Evolutionary conservation across 352 stramenopile genomes (phyloP).

Genomic region (Sclerospora graminicola): DNA sequence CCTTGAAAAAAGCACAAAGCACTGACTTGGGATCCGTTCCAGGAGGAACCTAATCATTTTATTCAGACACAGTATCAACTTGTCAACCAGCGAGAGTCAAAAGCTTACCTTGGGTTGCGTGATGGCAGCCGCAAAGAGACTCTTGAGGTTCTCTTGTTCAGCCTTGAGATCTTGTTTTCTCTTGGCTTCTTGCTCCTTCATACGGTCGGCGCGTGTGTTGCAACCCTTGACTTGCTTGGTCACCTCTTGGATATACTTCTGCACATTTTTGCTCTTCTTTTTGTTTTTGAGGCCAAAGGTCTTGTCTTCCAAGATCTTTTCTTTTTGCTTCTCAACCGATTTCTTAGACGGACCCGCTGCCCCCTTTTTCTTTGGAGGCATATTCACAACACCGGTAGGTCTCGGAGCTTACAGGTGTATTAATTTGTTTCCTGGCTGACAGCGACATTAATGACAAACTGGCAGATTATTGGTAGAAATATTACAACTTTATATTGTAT

Average conservation of each 20-base stretch:
- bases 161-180: conserved; percentile 82
- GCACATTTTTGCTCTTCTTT: conserved; percentile 96
- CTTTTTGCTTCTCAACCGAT: conserved; percentile 84
- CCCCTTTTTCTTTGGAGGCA: conserved; percentile 70
- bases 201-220: conserved; percentile 63
- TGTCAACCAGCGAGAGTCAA: background rate
- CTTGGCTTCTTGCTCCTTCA: conserved; percentile 66
- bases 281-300: conserved; percentile 99
- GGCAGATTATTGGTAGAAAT: conserved; percentile 12
- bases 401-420: background rate
- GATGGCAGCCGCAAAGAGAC: conserved; percentile 78
- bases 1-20: conserved; percentile 86
- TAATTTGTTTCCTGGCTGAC: conserved; percentile 20
- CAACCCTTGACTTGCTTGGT: conserved; percentile 84
- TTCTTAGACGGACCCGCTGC: conserved; percentile 69
- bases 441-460: conserved; percentile 7
- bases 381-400: conserved; percentile 9
- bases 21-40: conserved; percentile 84
- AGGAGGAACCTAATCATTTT: conserved; percentile 52
- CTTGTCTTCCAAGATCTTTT: conserved; percentile 95
- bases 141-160: conserved; percentile 74
- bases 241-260: conserved; percentile 88
- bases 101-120: conserved; percentile 67
- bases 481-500: background rate
- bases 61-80: conserved; percentile 1